A percentile compares a stretch with the other conserved stretches of the same genome.
Evolutionary conservation across 306 rosid genomes (phyloP).

Genomic region (Oemleria cerasiformis): DNA sequence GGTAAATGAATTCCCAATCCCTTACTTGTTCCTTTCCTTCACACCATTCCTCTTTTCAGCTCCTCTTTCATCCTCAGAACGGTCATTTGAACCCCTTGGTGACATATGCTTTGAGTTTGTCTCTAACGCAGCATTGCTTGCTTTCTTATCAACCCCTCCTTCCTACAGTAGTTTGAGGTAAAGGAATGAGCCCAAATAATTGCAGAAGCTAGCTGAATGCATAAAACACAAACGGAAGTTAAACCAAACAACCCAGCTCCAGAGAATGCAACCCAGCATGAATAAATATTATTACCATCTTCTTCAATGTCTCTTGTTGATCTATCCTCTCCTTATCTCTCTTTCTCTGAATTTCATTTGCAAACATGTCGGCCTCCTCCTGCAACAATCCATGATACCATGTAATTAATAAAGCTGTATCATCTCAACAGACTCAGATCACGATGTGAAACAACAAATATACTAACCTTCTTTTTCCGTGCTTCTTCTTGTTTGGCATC

Average conservation of each 20-base stretch:
- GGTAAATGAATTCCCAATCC: slow-evolving; percentile 10
- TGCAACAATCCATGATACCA: slow-evolving; percentile 36
- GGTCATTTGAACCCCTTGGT: slow-evolving; percentile 45
- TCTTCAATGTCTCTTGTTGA: slow-evolving; percentile 64
- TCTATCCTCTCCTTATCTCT: slow-evolving; percentile 80
- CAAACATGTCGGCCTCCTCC: slow-evolving; percentile 78
- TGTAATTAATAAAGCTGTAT: slow-evolving; percentile 17
- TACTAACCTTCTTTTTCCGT: slow-evolving; percentile 67
- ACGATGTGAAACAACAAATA: slow-evolving; percentile 1
- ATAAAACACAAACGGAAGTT: slow-evolving; percentile 83
- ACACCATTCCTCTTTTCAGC: slow-evolving; percentile 65
- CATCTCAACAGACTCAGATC: slow-evolving; percentile 10
- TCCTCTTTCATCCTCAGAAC: slow-evolving; percentile 51
- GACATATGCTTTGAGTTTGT: slow-evolving; percentile 38
- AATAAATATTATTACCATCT: slow-evolving; percentile 68
- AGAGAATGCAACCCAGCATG: slow-evolving; percentile 64
- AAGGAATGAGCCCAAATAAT: slow-evolving; percentile 99
- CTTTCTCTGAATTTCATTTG: slow-evolving; percentile 81
- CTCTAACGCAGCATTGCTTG: slow-evolving; percentile 50
- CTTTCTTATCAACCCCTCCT: slow-evolving; percentile 66
- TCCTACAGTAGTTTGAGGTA: slow-evolving; percentile 99
- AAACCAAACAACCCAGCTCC: slow-evolving; percentile 60
- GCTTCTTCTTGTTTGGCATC: slow-evolving; percentile 95
- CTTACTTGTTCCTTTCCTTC: slow-evolving; percentile 64
- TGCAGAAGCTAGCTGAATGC: slow-evolving; percentile 99